Evolutionary conservation across 140 eudicot species (phyloP), one percentile per base, ranked within the genome.

Genomic region (Oenanthe javanica): DNA sequence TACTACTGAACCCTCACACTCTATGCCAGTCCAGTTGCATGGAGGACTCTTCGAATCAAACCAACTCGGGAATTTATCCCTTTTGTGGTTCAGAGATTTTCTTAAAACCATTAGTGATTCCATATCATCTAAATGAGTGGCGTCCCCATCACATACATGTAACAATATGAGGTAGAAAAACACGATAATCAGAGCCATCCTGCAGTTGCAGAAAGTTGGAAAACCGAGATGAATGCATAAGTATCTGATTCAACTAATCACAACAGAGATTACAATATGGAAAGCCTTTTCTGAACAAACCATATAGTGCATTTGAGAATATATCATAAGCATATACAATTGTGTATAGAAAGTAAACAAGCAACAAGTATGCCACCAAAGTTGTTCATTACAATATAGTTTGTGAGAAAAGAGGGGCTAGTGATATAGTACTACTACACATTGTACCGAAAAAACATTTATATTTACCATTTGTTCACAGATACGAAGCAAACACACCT

Each of bases 11-110:
- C 83, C 87, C 45, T 89, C 86, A 57, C 98, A 94, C 72, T 48
- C 85, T 75, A 94, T 83, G 76, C 98, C 97, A 25, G 90, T 86
- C 98, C 97, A 91, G 55, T 86, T 90, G 88, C 98, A 94, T 50
- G 97, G 97, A 72, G 90, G 84, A 67, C 66, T 85, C 25, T 79
- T 67, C 43, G 88, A 61, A 84, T 80, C 84, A 79, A 90, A 86
- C 98, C 98, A 94, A 23, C 87, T 84, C 2, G 96, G 89, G 57
- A 85, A 70, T 72, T 79, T 77, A 40, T 85, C 86, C 83, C 79
- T 81, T 81, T 80, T 85, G 64, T 80, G 85, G 36, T 80, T 79
- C 45, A 91, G 79, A 50, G 83, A 81, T 8, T 83, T 82, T 86
- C 89, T 84, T 21, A 91, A 87, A 57, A 85, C 78, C 50, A 84